Evolutionary conservation across 345 rosid species (phyloP), one percentile per base, ranked within the genome.

Genomic region (Angophora floribunda): DNA sequence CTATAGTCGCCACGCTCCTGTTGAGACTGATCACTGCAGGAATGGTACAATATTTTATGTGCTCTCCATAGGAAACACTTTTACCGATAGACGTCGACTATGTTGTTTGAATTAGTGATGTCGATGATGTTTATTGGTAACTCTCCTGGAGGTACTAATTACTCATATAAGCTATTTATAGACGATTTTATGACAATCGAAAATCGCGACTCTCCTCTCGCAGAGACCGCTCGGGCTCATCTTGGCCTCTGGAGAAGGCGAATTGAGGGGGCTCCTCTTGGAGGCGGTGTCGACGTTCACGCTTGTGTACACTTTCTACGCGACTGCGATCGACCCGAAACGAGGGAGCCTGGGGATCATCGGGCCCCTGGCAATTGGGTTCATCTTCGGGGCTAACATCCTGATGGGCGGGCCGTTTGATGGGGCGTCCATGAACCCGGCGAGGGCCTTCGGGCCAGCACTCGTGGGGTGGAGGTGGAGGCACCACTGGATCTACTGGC

Each of bases 171-270:
- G 63, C 63, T 22, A 24, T 9, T 24, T n/a, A 57, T 57, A 24
- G 63, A 24, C 19, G 13, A 24, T 57, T 57, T 57, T 24, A 22
- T 57, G 26, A 57, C n/a, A 57, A 75, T 44, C 7, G 26, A 75
- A 36, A 44, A 36, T 36, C 36, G 82, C 2, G 4, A 75, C 26
- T 2, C 12, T 17, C 26, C 6, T 87, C 32, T 47, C 0, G 5
- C 94, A 96, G 96, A 93, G 98, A 91, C 96, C 97, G 26, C 92
- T 89, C 26, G 95, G 96, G 21, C 95, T 95, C 90, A 90, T 88
- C 65, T 89, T 94, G 88, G 90, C 93, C 17, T 87, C 94, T n/a
- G 97, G 97, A 51, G 92, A 91, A 57, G 91, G 93, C n/a, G 94
- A 89, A 89, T 86, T 91, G 55, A 93, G 92, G 49, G 98, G 91